phyloP scores from a whole-genome alignment of 2,329 filamentous ascomycete species.

The Fusarium chlamydosporum region DNA sequence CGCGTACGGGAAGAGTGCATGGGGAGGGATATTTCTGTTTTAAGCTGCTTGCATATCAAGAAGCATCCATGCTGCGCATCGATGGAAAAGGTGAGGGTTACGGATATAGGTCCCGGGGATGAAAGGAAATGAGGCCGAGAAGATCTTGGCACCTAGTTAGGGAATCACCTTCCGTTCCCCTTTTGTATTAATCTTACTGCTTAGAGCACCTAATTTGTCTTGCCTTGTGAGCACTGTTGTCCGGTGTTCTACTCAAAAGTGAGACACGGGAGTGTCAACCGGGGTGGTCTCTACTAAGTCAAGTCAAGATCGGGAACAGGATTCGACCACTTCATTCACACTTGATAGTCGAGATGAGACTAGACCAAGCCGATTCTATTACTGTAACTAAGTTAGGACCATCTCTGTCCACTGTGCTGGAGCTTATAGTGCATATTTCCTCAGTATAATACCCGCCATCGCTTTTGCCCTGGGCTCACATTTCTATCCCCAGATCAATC shows the following conservation, averaged over 20 bases:
- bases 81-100: neutral
- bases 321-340: neutral
- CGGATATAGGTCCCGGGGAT: constrained; percentile 28
- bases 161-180: neutral
- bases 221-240: constrained; percentile 45
- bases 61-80: constrained; percentile 2
- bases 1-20: constrained; percentile 24
- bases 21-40: constrained; percentile 31
- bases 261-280: constrained; percentile 53
- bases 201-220: constrained; percentile 16
- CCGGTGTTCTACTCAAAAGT: constrained; percentile 32
- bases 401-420: neutral
- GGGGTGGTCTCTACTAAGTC: constrained; percentile 23
- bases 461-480: no score
- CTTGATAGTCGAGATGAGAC: constrained; percentile 6
- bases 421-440: neutral
- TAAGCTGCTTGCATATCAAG: constrained; percentile 34
- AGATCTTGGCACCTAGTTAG: constrained; percentile 12
- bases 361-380: neutral
- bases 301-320: constrained; percentile 38
- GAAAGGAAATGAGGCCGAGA: constrained; percentile 21
- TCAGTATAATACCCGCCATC: no score
- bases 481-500: neutral
- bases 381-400: no score
- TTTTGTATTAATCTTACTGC: neutral